These are phyloP conservation scores for Fusarium neocosmosporiellum DNA, from an alignment of 2,329 filamentous ascomycete genomes.

Conservation along the genomic window DNA sequence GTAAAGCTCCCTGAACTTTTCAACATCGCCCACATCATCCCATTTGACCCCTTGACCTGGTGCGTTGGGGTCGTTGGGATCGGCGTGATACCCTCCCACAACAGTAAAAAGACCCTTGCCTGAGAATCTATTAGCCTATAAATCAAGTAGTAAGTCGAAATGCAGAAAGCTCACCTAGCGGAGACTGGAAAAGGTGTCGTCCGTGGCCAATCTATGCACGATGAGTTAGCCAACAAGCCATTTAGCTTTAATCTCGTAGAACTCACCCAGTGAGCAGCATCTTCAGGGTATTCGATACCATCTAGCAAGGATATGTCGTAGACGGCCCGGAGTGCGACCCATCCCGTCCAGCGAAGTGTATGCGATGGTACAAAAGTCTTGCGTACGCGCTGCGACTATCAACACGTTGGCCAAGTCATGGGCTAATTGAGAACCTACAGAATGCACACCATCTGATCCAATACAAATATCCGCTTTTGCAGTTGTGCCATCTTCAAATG, in stretches of 20 bases:
- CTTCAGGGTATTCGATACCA: not conserved
- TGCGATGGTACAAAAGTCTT: not conserved
- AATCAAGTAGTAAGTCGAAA: no score
- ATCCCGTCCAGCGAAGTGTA: not conserved
- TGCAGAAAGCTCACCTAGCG: not conserved
- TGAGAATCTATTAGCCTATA: not conserved
- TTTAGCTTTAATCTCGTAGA: not conserved
- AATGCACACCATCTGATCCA: not conserved
- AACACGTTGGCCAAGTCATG: not conserved
- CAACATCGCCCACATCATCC: not conserved
- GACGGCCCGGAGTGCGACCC: not conserved
- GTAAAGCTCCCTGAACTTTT: not conserved
- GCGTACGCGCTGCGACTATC: not conserved
- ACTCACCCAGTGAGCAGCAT: not conserved
- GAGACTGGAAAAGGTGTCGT: not conserved
- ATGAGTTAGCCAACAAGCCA: not conserved
- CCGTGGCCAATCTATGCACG: not conserved
- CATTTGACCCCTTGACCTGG: not conserved
- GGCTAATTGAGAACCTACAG: not conserved
- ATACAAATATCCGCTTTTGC: not conserved
- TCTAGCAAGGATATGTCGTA: not conserved
- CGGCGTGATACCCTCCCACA: not conserved
- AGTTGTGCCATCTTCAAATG: not conserved
- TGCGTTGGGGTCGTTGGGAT: not conserved
- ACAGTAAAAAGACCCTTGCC: not conserved